phyloP scores from a whole-genome alignment of 176 grass and related monocot species.

The Melocanna baccifera region DNA sequence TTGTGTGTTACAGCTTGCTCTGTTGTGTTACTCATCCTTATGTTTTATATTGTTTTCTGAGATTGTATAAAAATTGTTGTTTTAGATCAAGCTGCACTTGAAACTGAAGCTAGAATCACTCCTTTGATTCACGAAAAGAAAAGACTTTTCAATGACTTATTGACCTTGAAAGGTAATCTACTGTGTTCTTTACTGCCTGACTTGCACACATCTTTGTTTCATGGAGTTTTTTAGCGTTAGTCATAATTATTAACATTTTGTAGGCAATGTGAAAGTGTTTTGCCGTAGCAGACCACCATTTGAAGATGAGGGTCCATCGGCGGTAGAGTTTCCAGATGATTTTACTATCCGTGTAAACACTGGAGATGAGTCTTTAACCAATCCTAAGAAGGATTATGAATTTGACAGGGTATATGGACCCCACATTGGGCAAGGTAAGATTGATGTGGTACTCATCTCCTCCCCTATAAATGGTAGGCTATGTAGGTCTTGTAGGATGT shows the following conservation, averaged over 20 bases:
- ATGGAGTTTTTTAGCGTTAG: conserved; percentile 8
- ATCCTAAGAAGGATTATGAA: conserved; percentile 95
- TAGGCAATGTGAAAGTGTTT: conserved; percentile 91
- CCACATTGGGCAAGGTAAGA: conserved; percentile 90
- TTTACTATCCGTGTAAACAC: conserved; percentile 88
- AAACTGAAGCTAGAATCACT: conserved; percentile 86
- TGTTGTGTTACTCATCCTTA: conserved; percentile 4
- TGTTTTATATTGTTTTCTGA: conserved; percentile 25
- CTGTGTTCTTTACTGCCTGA: conserved; percentile 3
- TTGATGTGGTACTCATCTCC: not conserved
- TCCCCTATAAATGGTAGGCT: not conserved
- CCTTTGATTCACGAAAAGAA: conserved; percentile 94
- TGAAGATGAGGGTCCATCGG: conserved; percentile 75
- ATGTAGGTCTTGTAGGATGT: not conserved
- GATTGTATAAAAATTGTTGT: conserved; percentile 1
- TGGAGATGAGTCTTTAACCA: conserved; percentile 81
- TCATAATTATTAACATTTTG: conserved; percentile 39
- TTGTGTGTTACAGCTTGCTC: not conserved
- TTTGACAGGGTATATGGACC: conserved; percentile 94
- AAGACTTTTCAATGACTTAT: conserved; percentile 86
- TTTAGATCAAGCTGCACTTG: conserved; percentile 94
- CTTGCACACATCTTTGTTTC: conserved; percentile 24
- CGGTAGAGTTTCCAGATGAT: conserved; percentile 93
- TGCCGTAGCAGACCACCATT: conserved; percentile 86
- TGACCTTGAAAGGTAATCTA: conserved; percentile 78